Percentiles rank a stretch among this genome's conserved stretches.
phyloP scores from a whole-genome alignment of 306 rosid species.

The Alnus rubra region DNA sequence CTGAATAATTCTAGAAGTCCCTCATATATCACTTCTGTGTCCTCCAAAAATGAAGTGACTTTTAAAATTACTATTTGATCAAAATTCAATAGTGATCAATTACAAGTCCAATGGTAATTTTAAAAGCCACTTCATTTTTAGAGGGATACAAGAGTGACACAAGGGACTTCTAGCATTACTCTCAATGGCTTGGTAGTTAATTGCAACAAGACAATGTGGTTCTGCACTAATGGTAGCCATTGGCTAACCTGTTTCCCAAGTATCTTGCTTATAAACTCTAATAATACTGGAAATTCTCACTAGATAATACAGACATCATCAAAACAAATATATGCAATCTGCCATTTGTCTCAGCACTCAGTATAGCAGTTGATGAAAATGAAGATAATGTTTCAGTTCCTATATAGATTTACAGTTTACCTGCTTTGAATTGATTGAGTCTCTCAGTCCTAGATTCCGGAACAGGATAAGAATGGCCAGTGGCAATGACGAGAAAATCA shows the following conservation, averaged over 20 bases:
- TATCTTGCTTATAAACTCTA: not conserved
- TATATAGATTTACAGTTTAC: constrained; percentile 41
- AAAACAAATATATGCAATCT: constrained; percentile 4
- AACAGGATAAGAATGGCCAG: constrained; percentile 58
- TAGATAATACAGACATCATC: not conserved
- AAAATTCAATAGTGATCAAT: too few relatives aligned
- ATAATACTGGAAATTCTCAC: not conserved
- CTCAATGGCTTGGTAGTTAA: not conserved
- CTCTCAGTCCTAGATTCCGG: constrained; percentile 52
- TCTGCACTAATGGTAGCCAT: not conserved
- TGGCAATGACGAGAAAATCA: constrained; percentile 72
- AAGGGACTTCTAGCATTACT: too few relatives aligned
- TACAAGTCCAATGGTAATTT: too few relatives aligned
- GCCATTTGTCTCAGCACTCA: not conserved
- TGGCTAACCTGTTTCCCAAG: not conserved
- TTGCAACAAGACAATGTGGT: not conserved
- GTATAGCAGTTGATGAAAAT: not conserved
- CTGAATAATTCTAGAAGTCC: too few relatives aligned
- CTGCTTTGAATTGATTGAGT: constrained; percentile 53
- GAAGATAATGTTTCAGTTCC: not conserved
- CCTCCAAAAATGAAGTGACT: too few relatives aligned
- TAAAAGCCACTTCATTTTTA: too few relatives aligned
- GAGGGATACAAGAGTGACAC: too few relatives aligned
- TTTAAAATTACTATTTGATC: too few relatives aligned
- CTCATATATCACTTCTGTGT: too few relatives aligned